Evolutionary conservation across 2,329 filamentous ascomycete genomes (phyloP).

Genomic region (Onygena corvina): DNA sequence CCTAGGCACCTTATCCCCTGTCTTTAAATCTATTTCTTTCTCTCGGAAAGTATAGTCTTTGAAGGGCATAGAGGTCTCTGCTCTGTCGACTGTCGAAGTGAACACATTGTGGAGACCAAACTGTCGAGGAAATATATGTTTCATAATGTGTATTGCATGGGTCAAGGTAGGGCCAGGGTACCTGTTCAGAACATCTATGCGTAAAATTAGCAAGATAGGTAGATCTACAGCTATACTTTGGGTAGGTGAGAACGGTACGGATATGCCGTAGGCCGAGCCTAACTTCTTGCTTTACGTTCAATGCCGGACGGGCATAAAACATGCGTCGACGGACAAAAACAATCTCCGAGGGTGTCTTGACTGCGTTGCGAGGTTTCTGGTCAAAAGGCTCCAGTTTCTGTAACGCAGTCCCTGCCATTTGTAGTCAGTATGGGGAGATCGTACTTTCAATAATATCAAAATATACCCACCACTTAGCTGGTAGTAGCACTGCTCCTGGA

Average conservation of each 20-base stretch:
- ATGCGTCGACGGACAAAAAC: slow-evolving; percentile 70
- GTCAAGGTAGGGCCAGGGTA: slow-evolving; percentile 38
- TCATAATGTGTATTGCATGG: slow-evolving; percentile 61
- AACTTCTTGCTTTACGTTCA: slow-evolving; percentile 56
- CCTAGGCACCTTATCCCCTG: slow-evolving; percentile 26
- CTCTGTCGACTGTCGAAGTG: slow-evolving; percentile 52
- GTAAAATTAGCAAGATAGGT: not conserved
- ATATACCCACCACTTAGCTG: slow-evolving; percentile 59
- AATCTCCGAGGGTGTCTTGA: slow-evolving; percentile 45
- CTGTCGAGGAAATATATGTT: slow-evolving; percentile 87
- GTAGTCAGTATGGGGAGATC: not conserved
- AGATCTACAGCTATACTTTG: slow-evolving; percentile 6
- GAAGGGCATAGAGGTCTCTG: slow-evolving; percentile 58
- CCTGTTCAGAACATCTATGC: slow-evolving; percentile 69
- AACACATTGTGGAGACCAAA: slow-evolving; percentile 92
- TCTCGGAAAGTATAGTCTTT: slow-evolving; percentile 81
- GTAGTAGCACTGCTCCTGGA: slow-evolving; percentile 56
- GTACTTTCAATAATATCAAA: not conserved
- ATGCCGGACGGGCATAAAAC: slow-evolving; percentile 64
- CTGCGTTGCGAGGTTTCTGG: slow-evolving; percentile 2
- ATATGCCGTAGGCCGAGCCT: slow-evolving; percentile 67
- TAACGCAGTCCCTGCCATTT: slow-evolving; percentile 10
- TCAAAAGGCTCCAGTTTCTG: slow-evolving; percentile 8
- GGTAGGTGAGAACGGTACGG: slow-evolving; percentile 45
- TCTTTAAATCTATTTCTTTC: slow-evolving; percentile 52